phyloP scores from a whole-genome alignment of 2,329 filamentous ascomycete species.

The Colletotrichum eleusines region DNA sequence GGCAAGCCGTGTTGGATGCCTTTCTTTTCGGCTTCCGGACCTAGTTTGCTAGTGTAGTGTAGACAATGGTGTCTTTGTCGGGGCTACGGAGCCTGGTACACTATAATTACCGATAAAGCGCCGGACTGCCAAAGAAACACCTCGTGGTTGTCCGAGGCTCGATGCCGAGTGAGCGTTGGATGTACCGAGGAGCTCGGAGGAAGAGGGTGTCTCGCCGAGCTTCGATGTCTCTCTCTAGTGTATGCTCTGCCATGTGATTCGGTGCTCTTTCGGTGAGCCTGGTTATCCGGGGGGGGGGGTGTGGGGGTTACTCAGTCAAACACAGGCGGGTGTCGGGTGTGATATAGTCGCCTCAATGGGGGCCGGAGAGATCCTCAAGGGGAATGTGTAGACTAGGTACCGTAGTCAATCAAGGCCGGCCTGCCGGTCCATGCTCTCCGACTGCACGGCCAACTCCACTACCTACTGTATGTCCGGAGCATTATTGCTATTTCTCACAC shows the following conservation, averaged over 20 bases:
- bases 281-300: too few species aligned
- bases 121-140: not conserved
- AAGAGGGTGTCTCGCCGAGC: not conserved
- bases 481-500: too few species aligned
- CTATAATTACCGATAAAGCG: not conserved
- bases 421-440: conserved; percentile 32
- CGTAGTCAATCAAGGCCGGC: conserved; percentile 15
- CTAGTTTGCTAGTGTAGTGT: too few species aligned
- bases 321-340: not conserved
- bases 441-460: too few species aligned
- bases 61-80: not conserved
- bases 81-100: not conserved
- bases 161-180: not conserved
- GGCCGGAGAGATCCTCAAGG: not conserved
- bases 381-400: too few species aligned
- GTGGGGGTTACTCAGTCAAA: not conserved
- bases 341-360: conserved; percentile 1
- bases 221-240: not conserved
- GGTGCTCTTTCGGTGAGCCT: not conserved
- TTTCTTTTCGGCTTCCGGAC: not conserved
- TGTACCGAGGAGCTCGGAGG: conserved; percentile 25
- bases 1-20: not conserved
- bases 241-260: too few species aligned
- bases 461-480: too few species aligned
- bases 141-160: conserved; percentile 2